Percentiles rank a stretch among this genome's conserved stretches.
Evolutionary conservation across 2,329 filamentous ascomycete genomes (phyloP).

Genomic region (Aspergillus fumigatiaffinis): DNA sequence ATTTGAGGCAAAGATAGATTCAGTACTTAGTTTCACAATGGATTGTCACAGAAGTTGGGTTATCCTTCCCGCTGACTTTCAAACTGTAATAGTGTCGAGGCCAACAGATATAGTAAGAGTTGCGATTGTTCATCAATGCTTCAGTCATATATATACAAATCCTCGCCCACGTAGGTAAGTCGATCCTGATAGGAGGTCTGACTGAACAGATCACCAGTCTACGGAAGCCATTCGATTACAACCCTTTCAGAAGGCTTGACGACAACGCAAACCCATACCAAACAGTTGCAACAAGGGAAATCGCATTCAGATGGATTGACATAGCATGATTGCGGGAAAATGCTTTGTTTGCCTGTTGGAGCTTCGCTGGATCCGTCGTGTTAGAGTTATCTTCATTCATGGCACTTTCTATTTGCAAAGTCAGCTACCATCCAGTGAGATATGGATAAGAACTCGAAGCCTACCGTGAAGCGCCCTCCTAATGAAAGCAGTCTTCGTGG

Average conservation of each 20-base stretch:
- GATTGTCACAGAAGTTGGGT: not conserved
- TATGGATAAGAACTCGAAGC: not conserved
- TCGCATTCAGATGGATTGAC: constrained; percentile 42
- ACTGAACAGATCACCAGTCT: not conserved
- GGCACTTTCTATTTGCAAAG: not conserved
- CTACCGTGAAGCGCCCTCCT: constrained; percentile 22
- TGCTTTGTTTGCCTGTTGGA: constrained; percentile 22
- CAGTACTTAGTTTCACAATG: not conserved
- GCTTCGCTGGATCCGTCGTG: constrained; percentile 1
- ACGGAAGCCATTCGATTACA: not conserved
- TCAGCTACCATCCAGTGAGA: not conserved
- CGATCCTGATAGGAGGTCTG: too few species aligned
- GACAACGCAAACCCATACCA: constrained; percentile 26
- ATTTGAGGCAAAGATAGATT: not conserved
- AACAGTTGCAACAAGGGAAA: constrained; percentile 31
- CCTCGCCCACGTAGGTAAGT: too few species aligned
- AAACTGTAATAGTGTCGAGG: too few species aligned
- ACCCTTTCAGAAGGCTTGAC: constrained; percentile 6
- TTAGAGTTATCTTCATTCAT: not conserved
- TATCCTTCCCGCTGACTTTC: too few species aligned
- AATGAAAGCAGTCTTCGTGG: constrained; percentile 31
- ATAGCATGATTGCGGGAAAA: constrained; percentile 40
- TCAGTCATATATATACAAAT: not conserved
- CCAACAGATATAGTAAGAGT: not conserved
- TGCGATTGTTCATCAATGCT: not conserved